Percentiles rank a stretch among this genome's conserved stretches.
These are phyloP conservation scores for Lumnitzera littorea DNA, from an alignment of 345 rosid genomes.

Conservation along the genomic window DNA sequence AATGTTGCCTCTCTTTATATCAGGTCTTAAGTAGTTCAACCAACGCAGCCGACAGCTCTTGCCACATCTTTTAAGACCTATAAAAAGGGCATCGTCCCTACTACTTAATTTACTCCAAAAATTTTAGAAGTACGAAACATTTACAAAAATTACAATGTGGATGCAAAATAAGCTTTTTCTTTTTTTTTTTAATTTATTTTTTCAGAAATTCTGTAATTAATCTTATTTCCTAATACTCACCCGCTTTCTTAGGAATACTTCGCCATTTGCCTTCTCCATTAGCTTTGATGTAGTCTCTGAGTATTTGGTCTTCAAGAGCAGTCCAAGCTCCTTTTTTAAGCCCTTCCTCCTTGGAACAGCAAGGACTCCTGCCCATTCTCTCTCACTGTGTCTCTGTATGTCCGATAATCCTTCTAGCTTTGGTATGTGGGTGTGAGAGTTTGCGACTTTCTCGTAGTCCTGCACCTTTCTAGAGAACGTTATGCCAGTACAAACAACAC, in stretches of 20 bases:
- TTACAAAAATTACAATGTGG: no score
- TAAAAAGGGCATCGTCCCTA: neutral
- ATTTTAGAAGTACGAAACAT: no score
- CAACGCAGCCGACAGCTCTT: conserved; percentile 40
- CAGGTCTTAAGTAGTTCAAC: conserved; percentile 35
- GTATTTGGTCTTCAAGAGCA: conserved; percentile 29
- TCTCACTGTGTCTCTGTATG: neutral
- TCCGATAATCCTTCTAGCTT: no score
- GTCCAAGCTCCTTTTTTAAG: conserved; percentile 39
- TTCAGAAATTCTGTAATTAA: no score
- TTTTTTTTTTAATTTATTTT: no score
- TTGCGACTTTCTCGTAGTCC: no score
- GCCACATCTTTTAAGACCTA: conserved; percentile 35
- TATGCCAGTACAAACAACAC: no score
- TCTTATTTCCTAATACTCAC: conserved; percentile 4
- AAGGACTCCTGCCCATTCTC: conserved; percentile 28
- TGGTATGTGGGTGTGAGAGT: no score
- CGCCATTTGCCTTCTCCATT: conserved; percentile 41
- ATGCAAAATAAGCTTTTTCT: no score
- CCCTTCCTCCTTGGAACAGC: conserved; percentile 22
- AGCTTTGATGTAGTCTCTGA: conserved; percentile 22
- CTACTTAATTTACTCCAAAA: no score
- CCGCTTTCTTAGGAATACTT: conserved; percentile 23
- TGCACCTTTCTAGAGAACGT: no score
- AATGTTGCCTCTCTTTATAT: conserved; percentile 38